Evolutionary conservation across 2,329 filamentous ascomycete species (phyloP).

Genomic region (Clonostachys chloroleuca): DNA sequence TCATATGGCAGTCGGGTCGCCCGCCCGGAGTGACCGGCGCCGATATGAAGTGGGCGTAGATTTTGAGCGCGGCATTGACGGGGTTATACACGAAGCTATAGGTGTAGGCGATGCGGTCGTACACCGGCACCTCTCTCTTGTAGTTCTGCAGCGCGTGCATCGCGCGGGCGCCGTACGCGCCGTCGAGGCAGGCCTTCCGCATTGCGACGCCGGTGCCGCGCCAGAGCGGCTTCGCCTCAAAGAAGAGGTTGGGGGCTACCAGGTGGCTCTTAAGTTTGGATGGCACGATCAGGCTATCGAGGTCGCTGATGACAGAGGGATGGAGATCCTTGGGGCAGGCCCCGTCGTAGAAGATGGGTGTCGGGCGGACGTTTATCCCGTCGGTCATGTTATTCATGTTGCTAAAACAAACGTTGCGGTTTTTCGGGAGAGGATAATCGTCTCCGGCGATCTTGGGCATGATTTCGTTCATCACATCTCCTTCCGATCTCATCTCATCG

Average conservation of each 20-base stretch:
- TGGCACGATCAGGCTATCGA: conserved; percentile 19
- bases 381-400: conserved; percentile 28
- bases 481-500: background rate
- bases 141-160: conserved; percentile 31
- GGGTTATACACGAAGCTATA: conserved; percentile 26
- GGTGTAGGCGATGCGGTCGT: conserved; percentile 30
- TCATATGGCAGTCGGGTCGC: conserved; percentile 34
- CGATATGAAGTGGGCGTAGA: conserved; percentile 28
- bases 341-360: conserved; percentile 24
- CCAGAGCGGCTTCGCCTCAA: conserved; percentile 29
- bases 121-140: conserved; percentile 15
- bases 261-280: conserved; percentile 19
- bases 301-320: conserved; percentile 11
- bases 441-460: background rate
- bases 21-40: conserved; percentile 16
- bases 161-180: conserved; percentile 25
- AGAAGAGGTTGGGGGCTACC: conserved; percentile 32
- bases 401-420: conserved; percentile 17
- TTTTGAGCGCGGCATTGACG: conserved; percentile 17
- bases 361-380: conserved; percentile 14
- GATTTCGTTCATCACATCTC: background rate
- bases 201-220: conserved; percentile 17
- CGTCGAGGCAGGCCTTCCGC: conserved; percentile 28
- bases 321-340: conserved; percentile 15
- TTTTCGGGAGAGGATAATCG: too few species aligned